Base-by-base conservation (phyloP, 495 filamentous ascomycete species). In the Aspergillus cavernicola region DNA sequence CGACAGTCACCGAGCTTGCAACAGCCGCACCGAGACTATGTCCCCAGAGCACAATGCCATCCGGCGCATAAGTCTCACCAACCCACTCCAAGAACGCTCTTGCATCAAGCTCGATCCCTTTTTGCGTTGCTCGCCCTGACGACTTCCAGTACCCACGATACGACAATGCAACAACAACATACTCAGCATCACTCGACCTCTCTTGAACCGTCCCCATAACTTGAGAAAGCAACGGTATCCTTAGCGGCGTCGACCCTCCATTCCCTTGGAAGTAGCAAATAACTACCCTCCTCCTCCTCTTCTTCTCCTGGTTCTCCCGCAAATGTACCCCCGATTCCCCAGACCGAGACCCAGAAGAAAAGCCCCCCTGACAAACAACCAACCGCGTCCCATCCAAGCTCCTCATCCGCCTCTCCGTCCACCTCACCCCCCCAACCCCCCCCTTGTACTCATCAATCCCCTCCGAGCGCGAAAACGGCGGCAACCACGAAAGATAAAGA, bases 81-180 rank as follows among this genome's bases (percentile, higher is more conserved):
- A 81, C 77, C 73, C 78, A 83, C n/a, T 68, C 53, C 40, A 85
- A 66, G 36, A 83, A 79, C 7, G 85, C 85, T 40, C 76, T 69
- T 1, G 84, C 76, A 65, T 90, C 88, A 18, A 70, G 66, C 48
- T 83, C 76, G 39, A 91, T 80, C 1, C 87, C 88, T 4, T 63
- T 66, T 61, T 89, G 84, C 3, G 84, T 83, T 6, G 85, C 76
- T 3, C 82, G 74, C 13, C 89, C 88, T 3, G 77, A 75, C 2
- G 86, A 91, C 13, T 79, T 89, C 89, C 89, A 92, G 63, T 86
- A 92, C 18, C 86, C 86, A 49, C 86, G 81, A 59, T 89, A 89
- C 26, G 86, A 89, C 18, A 89, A 62, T 19, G 84, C 86, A 3
- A 82, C 75, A 50, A 89, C 71, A 1, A 75, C 82, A 58, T 82